Evolutionary conservation across 192 early-diverging fungal genomes (phyloP).

Genomic region (Backusella australiensis): DNA sequence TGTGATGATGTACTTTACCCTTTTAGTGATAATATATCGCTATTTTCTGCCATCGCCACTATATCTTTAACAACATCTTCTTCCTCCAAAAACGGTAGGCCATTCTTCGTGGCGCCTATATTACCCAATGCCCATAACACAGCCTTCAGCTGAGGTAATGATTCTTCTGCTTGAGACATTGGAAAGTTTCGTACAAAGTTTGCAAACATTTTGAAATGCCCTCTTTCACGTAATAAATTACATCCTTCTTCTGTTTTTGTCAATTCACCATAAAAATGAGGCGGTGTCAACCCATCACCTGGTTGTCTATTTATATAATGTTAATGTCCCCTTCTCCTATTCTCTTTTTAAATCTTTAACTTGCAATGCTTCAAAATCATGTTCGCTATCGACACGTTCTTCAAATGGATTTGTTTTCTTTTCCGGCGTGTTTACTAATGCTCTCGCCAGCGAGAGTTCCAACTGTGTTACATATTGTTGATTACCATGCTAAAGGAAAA

Average conservation of each 20-base stretch:
- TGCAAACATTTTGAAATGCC: conserved; percentile 67
- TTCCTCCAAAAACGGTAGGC: conserved; percentile 68
- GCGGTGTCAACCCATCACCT: conserved; percentile 44
- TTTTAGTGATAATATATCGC: conserved; percentile 67
- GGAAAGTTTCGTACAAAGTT: conserved; percentile 53
- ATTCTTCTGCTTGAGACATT: conserved; percentile 34
- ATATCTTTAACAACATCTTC: conserved; percentile 74
- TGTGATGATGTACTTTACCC: conserved; percentile 49
- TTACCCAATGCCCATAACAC: conserved; percentile 81
- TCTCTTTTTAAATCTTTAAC: not conserved
- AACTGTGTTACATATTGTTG: conserved; percentile 64
- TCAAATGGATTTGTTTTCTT: conserved; percentile 37
- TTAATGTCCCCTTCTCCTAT: not conserved
- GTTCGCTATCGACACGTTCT: conserved; percentile 37
- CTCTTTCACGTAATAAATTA: conserved; percentile 54
- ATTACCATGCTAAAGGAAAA: conserved; percentile 36
- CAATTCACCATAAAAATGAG: conserved; percentile 82
- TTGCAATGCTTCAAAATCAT: conserved; percentile 35
- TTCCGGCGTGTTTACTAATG: conserved; percentile 35
- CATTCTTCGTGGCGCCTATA: conserved; percentile 67
- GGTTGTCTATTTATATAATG: conserved; percentile 25
- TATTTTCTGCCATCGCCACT: conserved; percentile 62
- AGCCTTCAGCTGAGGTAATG: conserved; percentile 60
- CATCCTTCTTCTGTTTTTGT: conserved; percentile 76
- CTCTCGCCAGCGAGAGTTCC: conserved; percentile 60